Conservation (phyloP, 257 asterid genomes). For the Lantana camara region DNA sequence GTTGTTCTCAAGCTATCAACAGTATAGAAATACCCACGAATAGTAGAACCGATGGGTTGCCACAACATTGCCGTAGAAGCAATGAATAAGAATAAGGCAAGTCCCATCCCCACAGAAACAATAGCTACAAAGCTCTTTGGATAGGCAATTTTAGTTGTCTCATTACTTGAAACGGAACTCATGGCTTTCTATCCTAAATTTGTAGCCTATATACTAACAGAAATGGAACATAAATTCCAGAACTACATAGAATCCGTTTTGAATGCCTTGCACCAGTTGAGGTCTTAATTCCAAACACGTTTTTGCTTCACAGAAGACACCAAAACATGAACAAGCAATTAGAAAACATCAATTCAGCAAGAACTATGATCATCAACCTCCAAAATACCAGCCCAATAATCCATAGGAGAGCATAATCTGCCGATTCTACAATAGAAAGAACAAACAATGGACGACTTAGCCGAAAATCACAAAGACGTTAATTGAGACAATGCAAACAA, state of each 20-base stretch:
- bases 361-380: neutral
- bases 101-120: conserved; percentile 43
- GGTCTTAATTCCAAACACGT: neutral
- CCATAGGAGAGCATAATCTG: neutral
- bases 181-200: conserved; percentile 27
- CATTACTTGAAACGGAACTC: conserved; percentile 43
- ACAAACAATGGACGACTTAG: neutral
- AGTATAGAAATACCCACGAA: conserved; percentile 38
- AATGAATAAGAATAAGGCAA: conserved; percentile 49
- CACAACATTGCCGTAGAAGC: conserved; percentile 52
- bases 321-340: neutral
- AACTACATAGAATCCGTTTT: neutral
- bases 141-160: conserved; percentile 30
- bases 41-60: conserved; percentile 42
- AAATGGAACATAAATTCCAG: neutral
- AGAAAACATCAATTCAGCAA: neutral
- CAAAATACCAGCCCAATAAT: neutral
- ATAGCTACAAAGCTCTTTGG: conserved; percentile 46
- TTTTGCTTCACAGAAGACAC: neutral
- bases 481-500: neutral
- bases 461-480: neutral
- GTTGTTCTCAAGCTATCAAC: conserved; percentile 26
- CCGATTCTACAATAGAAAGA: neutral
- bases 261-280: neutral
- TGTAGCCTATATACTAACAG: conserved; percentile 11